Evolutionary conservation across 2,329 filamentous ascomycete species (phyloP).

Genomic region (Eurotiales sp.): DNA sequence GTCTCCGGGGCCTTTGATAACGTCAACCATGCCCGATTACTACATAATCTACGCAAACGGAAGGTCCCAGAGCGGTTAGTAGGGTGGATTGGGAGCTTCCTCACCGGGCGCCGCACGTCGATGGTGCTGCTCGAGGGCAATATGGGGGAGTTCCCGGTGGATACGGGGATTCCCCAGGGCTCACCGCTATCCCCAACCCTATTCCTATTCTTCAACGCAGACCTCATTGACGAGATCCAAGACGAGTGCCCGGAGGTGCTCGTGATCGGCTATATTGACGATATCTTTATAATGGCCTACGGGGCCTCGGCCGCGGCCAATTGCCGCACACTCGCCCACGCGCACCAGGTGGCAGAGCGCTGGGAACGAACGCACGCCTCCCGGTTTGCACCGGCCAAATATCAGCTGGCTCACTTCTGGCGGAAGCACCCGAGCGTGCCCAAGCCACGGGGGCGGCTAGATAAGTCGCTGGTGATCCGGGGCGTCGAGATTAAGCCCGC

Average conservation of each 20-base stretch:
- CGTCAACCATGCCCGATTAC: background rate
- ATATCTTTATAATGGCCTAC: conserved; percentile 16
- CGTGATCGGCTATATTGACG: conserved; percentile 14
- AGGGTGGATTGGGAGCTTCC: background rate
- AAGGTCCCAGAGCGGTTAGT: background rate
- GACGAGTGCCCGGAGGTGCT: background rate
- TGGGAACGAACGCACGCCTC: conserved; percentile 16
- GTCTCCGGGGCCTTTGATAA: background rate
- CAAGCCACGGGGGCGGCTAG: background rate
- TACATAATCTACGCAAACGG: background rate
- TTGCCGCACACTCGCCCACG: conserved; percentile 21
- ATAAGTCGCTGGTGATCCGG: background rate
- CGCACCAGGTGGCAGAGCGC: conserved; percentile 20
- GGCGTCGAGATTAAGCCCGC: background rate
- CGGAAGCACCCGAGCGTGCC: conserved; percentile 8
- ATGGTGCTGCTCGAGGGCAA: background rate
- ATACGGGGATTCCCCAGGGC: conserved; percentile 22
- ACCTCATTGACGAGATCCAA: conserved; percentile 17
- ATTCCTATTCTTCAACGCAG: conserved; percentile 26
- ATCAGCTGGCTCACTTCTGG: conserved; percentile 12
- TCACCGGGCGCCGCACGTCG: background rate
- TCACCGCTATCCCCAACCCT: conserved; percentile 24
- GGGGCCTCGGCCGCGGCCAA: conserved; percentile 14
- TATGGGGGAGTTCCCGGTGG: conserved; percentile 12
- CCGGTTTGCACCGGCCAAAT: conserved; percentile 12